A percentile compares a stretch with the other conserved stretches of the same genome.
Evolutionary conservation across 1,139 yeast genomes (phyloP).

Genomic region (Eremothecium cymbalariae): DNA sequence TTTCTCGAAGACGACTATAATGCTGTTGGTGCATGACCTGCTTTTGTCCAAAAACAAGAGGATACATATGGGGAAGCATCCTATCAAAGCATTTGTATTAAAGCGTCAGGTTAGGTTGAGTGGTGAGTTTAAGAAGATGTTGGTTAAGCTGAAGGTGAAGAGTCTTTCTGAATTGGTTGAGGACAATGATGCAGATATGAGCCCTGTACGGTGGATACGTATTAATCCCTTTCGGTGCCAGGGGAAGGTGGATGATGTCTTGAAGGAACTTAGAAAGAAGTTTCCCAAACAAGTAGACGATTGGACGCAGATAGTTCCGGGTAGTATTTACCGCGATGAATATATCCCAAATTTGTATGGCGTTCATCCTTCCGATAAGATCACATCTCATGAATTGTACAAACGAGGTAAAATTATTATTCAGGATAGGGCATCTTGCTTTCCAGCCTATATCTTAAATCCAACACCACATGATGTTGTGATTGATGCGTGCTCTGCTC

Average conservation of each 20-base stretch:
- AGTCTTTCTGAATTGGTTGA: conserved; percentile 36
- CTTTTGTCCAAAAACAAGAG: conserved; percentile 69
- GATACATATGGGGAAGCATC: conserved; percentile 83
- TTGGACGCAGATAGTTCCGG: conserved; percentile 48
- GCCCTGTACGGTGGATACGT: conserved; percentile 88
- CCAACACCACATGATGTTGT: conserved; percentile 49
- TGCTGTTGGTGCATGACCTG: conserved; percentile 69
- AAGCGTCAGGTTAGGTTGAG: conserved; percentile 70
- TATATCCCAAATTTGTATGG: conserved; percentile 74
- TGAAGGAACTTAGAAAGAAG: conserved; percentile 37
- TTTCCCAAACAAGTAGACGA: conserved; percentile 31
- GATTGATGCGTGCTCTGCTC: conserved; percentile 96
- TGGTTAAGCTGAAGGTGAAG: conserved; percentile 44
- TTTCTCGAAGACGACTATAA: conserved; percentile 30
- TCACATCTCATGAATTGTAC: conserved; percentile 61
- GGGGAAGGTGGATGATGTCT: conserved; percentile 28
- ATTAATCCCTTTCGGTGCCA: conserved; percentile 49
- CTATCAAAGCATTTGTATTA: conserved; percentile 72
- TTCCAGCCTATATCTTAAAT: conserved; percentile 78
- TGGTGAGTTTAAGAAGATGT: conserved; percentile 74
- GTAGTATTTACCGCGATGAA: conserved; percentile 60
- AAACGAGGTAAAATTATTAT: conserved; percentile 70
- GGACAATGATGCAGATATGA: conserved; percentile 42
- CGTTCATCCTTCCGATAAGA: conserved; percentile 61
- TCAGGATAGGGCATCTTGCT: conserved; percentile 94